Evolutionary conservation across 2,329 filamentous ascomycete species (phyloP), one percentile per base, ranked within the genome.

Genomic region (Fusarium pseudocircinatum): DNA sequence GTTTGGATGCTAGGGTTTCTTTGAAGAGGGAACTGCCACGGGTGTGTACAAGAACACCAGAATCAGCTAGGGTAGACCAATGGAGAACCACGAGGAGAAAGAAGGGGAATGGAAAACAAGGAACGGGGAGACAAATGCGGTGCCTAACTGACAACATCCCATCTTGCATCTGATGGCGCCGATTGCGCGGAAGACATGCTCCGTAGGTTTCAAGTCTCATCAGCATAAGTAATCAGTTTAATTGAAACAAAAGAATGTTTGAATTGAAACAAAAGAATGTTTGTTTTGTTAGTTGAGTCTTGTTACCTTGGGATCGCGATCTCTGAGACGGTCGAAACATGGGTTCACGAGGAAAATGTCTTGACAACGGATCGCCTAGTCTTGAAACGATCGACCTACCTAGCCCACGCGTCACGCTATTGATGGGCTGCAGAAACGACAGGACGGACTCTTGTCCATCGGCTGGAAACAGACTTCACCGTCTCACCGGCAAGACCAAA

Each of bases 341-440:
- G 67, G 44, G 46, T 49, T 71, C 46, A 54, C 40, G 26, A 50
- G 52, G 52, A 47, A 61, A 67, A 58, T 74, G 71, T 64, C 71
- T 64, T 57, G 59, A 60, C 58, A 36, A 63, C 58, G n/a, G 57
- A 68, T 60, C 62, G 43, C 52, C 67, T 74, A 73, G 71, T 74
- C 53, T 73, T 43, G 53, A 70, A 49, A 42, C 56, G 54, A 73
- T 70, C 37, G 34, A 54, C 42, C 57, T 65, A 58, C 59, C 36
- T 59, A 58, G 70, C 70, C 66, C 53, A 69, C 42, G 61, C 70
- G 32, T 69, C 70, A 60, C 70, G 58, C 70, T 73, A 73, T 73
- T 36, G 66, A 60, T 52, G 32, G 49, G 49, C 52, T 73, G 53
- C 57, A 57, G 61, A 52, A 34, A 67, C 40, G 36, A 52, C 22